Base-by-base conservation (phyloP, 1,139 yeast species). In the Nakaseomyces delphensis region DNA sequence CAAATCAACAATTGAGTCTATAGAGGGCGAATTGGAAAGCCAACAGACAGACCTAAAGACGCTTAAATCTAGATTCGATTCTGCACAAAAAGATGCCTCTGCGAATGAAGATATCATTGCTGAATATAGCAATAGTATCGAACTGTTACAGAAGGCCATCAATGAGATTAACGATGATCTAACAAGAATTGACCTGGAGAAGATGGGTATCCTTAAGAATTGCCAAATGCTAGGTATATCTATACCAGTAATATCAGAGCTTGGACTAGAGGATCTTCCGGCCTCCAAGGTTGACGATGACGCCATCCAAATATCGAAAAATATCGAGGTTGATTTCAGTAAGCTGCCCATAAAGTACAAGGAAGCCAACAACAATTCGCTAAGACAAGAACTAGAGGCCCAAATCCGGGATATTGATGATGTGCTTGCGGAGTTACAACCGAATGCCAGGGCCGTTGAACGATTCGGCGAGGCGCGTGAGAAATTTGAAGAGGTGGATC, bases 381-480 rank as follows among this genome's bases (percentile, higher is more conserved):
- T 60, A 15, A 66, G 62, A 16, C 57, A 60, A 25, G 67, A 64
- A 21, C 57, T 76, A 19, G 71, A 67, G 40, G 73, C 69, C 6
- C 62, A 71, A 41, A 67, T 79, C 11, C 74, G 73, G 45, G 70
- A 71, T 1, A 72, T 81, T 38, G 69, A 77, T 3, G 73, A 74
- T 25, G 77, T 72, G 30, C 64, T 89, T 42, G 81, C 77, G 39
- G 66, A 66, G 40, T 67, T 85, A 54, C 78, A 86, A 19, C 95
- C 96, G 13, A 87, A 87, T 59, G 70, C 79, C 21, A 82, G 83
- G 52, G 96, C 96, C 0, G 68, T 74, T 21, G 94, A 84, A 48
- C 73, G 95, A 55, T 70, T 85, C 42, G 73, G 69, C 38, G 91
- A 83, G 45, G 85, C 83, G 4, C 81, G 82, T 51, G 65, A 63